Evolutionary conservation across 306 rosid species (phyloP), one percentile per base, ranked within the genome.

Genomic region (Leucaena leucocephala): DNA sequence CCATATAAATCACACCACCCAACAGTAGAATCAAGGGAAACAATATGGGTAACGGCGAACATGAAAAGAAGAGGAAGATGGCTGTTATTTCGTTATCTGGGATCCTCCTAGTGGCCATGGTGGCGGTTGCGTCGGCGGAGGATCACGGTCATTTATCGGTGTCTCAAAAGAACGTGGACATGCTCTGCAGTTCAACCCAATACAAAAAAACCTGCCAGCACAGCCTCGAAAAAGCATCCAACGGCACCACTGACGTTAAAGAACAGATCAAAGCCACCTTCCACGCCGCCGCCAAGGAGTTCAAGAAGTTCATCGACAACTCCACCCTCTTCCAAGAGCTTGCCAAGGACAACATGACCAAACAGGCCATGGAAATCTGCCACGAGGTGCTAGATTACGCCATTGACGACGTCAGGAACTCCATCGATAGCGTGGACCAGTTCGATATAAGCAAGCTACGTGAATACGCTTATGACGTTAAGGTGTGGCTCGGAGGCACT

Each of bases 401-500:
- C 1, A 80, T 94, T 4, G 92, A 88, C 40, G 97, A 87, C 13
- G 55, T 94, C 2, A 38, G 27, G 6, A 72, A 48, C 6, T 86
- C 97, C 0, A 55, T 84, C 6, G 38, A 73, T 0, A 76, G 21
- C 1, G 27, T 94, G 22, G 86, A 91, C 0, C 50, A 10, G 3
- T 94, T 92, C 1, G 92, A 92, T 0, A 1, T 84, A 0, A 6
- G 0, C 35, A 86, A 82, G 64, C 0, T 94, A 0, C 62, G 49
- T 6, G 85, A 82, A 0, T 89, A 81, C 40, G 78, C 80, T 0
- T 89, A 81, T 2, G 97, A 92, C 59, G 82, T 94, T 39, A 87
- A 88, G 77, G 77, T 88, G 11, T 94, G 98, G 98, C 80, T 94
- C 2, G 66, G 89, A 2, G 98, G 81, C 1, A 86, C 97, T 8